Percentiles rank a stretch among this genome's conserved stretches.
These are phyloP conservation scores for Betula pendula DNA, from an alignment of 306 rosid species.

Conservation along the genomic window DNA sequence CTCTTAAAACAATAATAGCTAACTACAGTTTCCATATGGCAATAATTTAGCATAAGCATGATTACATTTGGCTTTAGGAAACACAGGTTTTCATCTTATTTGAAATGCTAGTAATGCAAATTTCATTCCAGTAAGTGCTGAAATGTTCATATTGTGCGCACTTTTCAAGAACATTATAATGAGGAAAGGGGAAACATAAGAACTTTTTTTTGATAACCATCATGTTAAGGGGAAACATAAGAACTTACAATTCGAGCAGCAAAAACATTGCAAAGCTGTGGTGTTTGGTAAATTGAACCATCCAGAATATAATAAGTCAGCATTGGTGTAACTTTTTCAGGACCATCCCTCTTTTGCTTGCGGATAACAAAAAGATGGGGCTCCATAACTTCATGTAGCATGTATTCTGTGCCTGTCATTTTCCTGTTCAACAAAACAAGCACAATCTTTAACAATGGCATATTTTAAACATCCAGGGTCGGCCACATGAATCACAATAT, in stretches of 20 bases:
- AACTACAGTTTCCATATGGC: neutral
- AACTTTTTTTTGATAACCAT: too few species aligned
- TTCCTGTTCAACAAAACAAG: slow-evolving; percentile 48
- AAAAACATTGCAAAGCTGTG: slow-evolving; percentile 85
- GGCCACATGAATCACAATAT: slow-evolving; percentile 4
- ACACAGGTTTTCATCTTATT: slow-evolving; percentile 5
- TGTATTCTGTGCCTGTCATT: slow-evolving; percentile 75
- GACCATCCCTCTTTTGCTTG: slow-evolving; percentile 89
- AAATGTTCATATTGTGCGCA: neutral
- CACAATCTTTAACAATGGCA: slow-evolving; percentile 17
- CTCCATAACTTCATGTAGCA: slow-evolving; percentile 78
- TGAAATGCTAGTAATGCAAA: neutral
- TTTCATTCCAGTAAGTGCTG: neutral
- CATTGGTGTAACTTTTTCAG: slow-evolving; percentile 84
- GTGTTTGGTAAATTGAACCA: slow-evolving; percentile 93
- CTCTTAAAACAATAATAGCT: neutral
- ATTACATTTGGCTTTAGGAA: slow-evolving; percentile 1
- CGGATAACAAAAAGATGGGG: slow-evolving; percentile 79
- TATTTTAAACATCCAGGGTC: slow-evolving; percentile 9
- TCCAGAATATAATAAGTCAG: slow-evolving; percentile 81
- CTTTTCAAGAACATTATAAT: neutral
- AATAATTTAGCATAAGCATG: neutral
- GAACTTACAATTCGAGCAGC: slow-evolving; percentile 79
- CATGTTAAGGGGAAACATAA: neutral
- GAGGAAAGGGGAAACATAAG: slow-evolving; percentile 5